A percentile compares a stretch with the other conserved stretches of the same genome.
These are phyloP conservation scores for Artomyces pyxidatus DNA, from an alignment of 768 basidiomycete species.

Conservation along the genomic window DNA sequence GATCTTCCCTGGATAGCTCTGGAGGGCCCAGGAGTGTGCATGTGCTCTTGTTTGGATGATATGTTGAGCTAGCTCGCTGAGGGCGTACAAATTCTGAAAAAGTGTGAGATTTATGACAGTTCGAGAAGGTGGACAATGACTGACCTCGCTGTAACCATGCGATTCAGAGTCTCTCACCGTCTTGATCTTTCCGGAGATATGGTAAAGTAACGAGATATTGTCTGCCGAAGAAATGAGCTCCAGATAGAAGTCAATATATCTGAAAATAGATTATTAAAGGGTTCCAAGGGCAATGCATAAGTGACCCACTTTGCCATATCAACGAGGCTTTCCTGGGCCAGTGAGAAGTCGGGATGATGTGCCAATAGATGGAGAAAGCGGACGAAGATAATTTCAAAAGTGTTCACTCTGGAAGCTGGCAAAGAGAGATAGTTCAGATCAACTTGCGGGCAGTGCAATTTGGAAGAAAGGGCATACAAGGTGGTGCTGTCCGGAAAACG, in stretches of 20 bases:
- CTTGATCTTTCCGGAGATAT: constrained; percentile 77
- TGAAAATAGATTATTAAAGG: constrained; percentile 23
- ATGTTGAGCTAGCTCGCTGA: constrained; percentile 85
- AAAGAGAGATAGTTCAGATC: neutral
- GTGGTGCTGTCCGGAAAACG: constrained; percentile 11
- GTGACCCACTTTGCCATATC: constrained; percentile 74
- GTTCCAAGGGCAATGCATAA: neutral
- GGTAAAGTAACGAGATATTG: constrained; percentile 76
- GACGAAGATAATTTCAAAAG: constrained; percentile 77
- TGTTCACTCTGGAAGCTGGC: constrained; percentile 48
- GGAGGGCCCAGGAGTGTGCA: constrained; percentile 62
- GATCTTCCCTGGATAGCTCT: constrained; percentile 74
- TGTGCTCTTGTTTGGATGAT: constrained; percentile 66
- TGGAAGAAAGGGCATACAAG: constrained; percentile 19
- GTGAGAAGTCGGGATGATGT: constrained; percentile 89
- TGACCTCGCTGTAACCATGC: constrained; percentile 61
- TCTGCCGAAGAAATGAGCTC: constrained; percentile 70
- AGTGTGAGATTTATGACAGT: neutral
- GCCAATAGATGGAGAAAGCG: constrained; percentile 83
- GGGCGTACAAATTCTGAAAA: constrained; percentile 72
- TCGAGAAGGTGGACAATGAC: constrained; percentile 4
- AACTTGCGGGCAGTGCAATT: constrained; percentile 25
- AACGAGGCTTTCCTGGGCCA: constrained; percentile 55
- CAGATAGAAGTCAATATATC: constrained; percentile 87
- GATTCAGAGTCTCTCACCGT: constrained; percentile 77